Base-by-base conservation (phyloP, 2,329 filamentous ascomycete genomes). In the Pseudogymnoascus sp. region DNA sequence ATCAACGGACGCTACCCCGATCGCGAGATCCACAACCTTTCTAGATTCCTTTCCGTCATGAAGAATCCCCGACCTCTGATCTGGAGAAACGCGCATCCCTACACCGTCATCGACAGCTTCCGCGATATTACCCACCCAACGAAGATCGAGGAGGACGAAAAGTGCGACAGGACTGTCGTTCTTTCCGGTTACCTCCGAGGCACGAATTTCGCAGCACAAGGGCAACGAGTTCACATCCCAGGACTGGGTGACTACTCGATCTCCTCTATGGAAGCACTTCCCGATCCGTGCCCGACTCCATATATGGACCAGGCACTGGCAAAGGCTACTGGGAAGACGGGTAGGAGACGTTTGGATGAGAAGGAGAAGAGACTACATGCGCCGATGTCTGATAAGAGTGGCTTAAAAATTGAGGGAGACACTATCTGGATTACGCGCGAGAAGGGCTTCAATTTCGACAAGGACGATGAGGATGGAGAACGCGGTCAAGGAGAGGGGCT, bases 1-100 rank as follows among this genome's bases (percentile, higher is more conserved):
- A 89, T 97, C 69, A 99, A 99, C 74, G 94, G 94, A 42, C 84
- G 94, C 66, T 99, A 99, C 71, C 95, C 94, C 0, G 94, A 99
- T 74, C 87, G 95, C 66, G 95, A 99, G 76, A 86, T 99, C 14
- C 90, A 97, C 77, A 99, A 99, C 72, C 76, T 99, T 61, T 96
- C 91, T 12, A 86, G 95, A 62, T 99, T 99, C 75, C 81, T 99
- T 67, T 96, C 91, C 19, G 92, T 99, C 67, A 99, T 99, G 95
- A 99, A 99, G 81, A 99, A 96, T 73, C 93, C 95, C 4, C 84
- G 94, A 64, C 94, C 94, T n/a, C 80, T 99, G 30, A 82, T 99
- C 42, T 99, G 94, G 93, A 84, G 95, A 64, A 99, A 99, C 74
- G 89, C 91, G 1, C 94, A 99, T 79, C 92, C 93, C 4, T 99